Evolutionary conservation across 192 early-diverging fungal genomes (phyloP).

Genomic region (Rhizophagus prolifer): DNA sequence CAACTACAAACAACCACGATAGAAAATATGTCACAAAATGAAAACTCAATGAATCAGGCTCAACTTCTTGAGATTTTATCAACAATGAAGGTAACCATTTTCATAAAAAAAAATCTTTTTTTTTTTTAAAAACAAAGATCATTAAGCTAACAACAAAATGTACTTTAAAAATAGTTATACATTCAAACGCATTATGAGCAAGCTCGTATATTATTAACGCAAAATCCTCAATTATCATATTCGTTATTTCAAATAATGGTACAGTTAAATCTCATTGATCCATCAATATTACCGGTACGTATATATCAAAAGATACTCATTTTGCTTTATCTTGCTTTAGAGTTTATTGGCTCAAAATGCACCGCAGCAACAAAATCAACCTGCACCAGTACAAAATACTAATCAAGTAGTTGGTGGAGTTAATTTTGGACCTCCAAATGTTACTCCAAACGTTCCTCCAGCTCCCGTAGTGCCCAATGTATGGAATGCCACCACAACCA

Average conservation of each 20-base stretch:
- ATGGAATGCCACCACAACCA: slow-evolving; percentile 30
- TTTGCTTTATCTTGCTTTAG: background rate
- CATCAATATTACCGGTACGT: background rate
- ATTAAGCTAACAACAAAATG: background rate
- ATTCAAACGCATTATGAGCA: slow-evolving; percentile 58
- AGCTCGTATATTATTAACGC: slow-evolving; percentile 61
- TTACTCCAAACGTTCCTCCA: background rate
- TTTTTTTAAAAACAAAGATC: background rate
- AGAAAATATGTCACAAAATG: slow-evolving; percentile 39
- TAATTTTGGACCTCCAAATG: background rate
- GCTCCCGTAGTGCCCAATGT: background rate
- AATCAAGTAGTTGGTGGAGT: background rate
- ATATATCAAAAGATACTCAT: background rate
- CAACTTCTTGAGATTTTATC: slow-evolving; percentile 66
- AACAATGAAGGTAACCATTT: slow-evolving; percentile 60
- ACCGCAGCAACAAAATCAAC: background rate
- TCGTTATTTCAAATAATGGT: slow-evolving; percentile 82
- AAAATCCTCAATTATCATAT: slow-evolving; percentile 83
- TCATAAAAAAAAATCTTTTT: background rate
- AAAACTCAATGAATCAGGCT: slow-evolving; percentile 51
- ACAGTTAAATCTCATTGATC: slow-evolving; percentile 55
- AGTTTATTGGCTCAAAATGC: background rate
- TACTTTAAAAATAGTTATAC: slow-evolving; percentile 34
- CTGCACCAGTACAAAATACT: background rate
- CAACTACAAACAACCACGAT: background rate